These are phyloP conservation scores for Stagonosporopsis chrysanthemi DNA, from an alignment of 2,329 filamentous ascomycete genomes.

Conservation along the genomic window DNA sequence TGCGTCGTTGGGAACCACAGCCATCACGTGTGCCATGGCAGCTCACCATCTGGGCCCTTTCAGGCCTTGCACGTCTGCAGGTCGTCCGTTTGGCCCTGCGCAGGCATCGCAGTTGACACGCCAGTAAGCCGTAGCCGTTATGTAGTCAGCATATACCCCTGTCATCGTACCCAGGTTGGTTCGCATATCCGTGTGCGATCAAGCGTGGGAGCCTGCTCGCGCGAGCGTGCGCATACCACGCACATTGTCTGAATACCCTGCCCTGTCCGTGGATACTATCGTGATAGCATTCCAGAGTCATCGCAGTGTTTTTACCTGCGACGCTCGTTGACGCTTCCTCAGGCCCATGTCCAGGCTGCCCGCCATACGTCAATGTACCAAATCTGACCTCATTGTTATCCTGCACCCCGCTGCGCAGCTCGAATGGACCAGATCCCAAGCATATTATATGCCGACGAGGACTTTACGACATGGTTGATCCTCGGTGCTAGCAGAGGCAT, in stretches of 20 bases:
- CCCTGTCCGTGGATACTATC: background rate
- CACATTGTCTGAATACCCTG: constrained; percentile 10
- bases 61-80: constrained; percentile 4
- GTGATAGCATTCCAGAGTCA: constrained; percentile 5
- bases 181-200: constrained; percentile 13
- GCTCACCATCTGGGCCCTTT: background rate
- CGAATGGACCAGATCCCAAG: constrained; percentile 54
- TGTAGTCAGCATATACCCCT: constrained; percentile 19
- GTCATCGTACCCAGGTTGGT: constrained; percentile 15
- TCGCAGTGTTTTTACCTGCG: constrained; percentile 6
- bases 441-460: constrained; percentile 51
- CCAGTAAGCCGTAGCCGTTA: constrained; percentile 5
- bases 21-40: constrained; percentile 5
- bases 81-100: constrained; percentile 6
- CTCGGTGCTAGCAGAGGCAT: constrained; percentile 58
- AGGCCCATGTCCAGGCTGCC: constrained; percentile 2
- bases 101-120: constrained; percentile 9
- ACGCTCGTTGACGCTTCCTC: constrained; percentile 7
- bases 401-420: constrained; percentile 20
- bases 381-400: constrained; percentile 17
- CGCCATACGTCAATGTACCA: constrained; percentile 22
- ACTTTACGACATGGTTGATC: constrained; percentile 56
- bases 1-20: background rate
- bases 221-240: constrained; percentile 15
- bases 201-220: constrained; percentile 15